Percentiles rank a stretch among this genome's conserved stretches.
These are phyloP conservation scores for Rhododendron henanense DNA, from an alignment of 148 eudicot genomes.

Conservation along the genomic window DNA sequence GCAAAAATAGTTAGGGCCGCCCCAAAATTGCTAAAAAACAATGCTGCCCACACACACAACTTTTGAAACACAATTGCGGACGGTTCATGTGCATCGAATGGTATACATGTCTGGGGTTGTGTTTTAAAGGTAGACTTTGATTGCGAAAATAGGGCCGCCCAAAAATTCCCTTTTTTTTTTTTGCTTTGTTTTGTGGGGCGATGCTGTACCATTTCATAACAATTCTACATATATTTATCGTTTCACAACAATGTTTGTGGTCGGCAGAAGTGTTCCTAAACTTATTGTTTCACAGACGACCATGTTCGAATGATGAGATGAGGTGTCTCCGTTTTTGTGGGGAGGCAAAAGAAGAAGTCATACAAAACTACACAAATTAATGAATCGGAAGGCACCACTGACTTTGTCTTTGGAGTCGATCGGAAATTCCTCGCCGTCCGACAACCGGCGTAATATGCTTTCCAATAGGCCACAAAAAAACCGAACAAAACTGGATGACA, in stretches of 20 bases:
- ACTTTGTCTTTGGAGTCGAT: background rate
- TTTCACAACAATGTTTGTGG: too few species aligned
- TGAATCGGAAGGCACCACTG: background rate
- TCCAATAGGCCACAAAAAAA: background rate
- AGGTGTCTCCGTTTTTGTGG: background rate
- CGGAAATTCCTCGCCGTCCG: background rate
- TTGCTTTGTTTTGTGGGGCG: background rate
- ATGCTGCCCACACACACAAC: too few species aligned
- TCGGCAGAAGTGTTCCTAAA: too few species aligned
- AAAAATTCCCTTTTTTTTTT: too few species aligned
- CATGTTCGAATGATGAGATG: background rate
- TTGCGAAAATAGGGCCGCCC: too few species aligned
- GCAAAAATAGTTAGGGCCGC: too few species aligned
- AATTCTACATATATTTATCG: too few species aligned
- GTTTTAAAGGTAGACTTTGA: too few species aligned
- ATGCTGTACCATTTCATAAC: background rate
- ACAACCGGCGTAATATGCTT: background rate
- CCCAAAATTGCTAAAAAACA: too few species aligned
- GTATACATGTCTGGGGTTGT: too few species aligned
- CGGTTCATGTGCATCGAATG: too few species aligned
- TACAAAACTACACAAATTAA: background rate
- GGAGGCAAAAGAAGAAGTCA: background rate
- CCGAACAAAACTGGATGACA: background rate
- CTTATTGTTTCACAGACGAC: background rate
- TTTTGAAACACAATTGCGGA: too few species aligned